Evolutionary conservation across 129 eudicot genomes (phyloP).

Genomic region (Centrapalus pauciflorus): DNA sequence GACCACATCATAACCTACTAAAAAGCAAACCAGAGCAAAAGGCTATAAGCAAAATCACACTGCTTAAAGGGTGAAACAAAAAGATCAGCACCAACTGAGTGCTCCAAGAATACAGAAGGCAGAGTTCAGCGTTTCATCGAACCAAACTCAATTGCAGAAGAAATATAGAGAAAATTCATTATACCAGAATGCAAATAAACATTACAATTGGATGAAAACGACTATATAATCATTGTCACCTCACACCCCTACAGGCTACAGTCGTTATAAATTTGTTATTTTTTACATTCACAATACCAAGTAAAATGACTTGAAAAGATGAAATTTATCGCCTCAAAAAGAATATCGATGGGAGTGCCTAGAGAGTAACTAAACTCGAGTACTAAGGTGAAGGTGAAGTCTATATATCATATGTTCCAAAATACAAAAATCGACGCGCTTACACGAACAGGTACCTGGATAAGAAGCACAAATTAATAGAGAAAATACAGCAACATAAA

Average conservation of each 20-base stretch:
- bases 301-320: slow-evolving; percentile 20
- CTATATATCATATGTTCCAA: slow-evolving; percentile 26
- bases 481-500: background rate
- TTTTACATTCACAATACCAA: slow-evolving; percentile 29
- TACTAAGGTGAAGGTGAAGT: slow-evolving; percentile 32
- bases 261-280: slow-evolving; percentile 11
- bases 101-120: too few relatives aligned
- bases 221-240: slow-evolving; percentile 20
- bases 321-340: slow-evolving; percentile 19
- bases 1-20: too few relatives aligned
- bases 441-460: slow-evolving; percentile 26
- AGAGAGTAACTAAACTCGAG: slow-evolving; percentile 21
- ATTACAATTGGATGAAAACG: slow-evolving; percentile 5
- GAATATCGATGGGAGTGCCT: slow-evolving; percentile 17
- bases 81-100: too few relatives aligned
- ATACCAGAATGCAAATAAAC: slow-evolving; percentile 2
- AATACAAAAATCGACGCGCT: slow-evolving; percentile 27
- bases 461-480: background rate
- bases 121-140: too few relatives aligned
- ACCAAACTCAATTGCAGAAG: too few relatives aligned
- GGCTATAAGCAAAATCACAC: too few relatives aligned
- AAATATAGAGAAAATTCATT: too few relatives aligned
- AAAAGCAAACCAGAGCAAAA: too few relatives aligned
- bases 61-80: too few relatives aligned
- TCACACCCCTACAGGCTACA: slow-evolving; percentile 28